Evolutionary conservation across 2,329 filamentous ascomycete genomes (phyloP).

Genomic region (Venturia aucupariae): DNA sequence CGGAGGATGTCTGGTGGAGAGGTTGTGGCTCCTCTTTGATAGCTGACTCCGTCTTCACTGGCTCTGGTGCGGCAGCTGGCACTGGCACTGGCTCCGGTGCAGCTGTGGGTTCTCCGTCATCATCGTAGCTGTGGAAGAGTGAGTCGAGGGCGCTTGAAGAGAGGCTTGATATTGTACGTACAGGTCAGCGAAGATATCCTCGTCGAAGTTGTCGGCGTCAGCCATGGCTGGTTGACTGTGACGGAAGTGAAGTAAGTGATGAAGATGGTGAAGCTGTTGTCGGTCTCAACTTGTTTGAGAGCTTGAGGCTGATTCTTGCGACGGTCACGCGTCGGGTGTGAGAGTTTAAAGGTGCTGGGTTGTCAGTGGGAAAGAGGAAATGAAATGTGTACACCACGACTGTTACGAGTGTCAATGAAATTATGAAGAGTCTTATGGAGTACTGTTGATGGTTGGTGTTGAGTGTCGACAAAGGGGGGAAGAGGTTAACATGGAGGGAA

Average conservation of each 20-base stretch:
- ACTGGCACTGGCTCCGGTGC: conserved; percentile 13
- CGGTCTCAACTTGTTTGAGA: conserved; percentile 8
- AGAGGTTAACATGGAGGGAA: neutral
- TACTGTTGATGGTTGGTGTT: conserved; percentile 5
- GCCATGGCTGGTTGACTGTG: conserved; percentile 48
- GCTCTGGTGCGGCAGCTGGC: conserved; percentile 18
- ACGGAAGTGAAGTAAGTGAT: neutral
- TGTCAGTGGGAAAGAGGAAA: neutral
- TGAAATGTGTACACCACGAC: neutral
- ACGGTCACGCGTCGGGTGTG: neutral
- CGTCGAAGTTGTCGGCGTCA: conserved; percentile 73
- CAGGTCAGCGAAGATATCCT: conserved; percentile 94
- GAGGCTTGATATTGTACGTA: conserved; percentile 45
- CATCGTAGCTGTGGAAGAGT: conserved; percentile 25
- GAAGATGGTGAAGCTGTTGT: conserved; percentile 13
- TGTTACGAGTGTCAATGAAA: neutral
- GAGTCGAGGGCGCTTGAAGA: conserved; percentile 1
- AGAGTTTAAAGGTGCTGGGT: neutral
- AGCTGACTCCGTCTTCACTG: conserved; percentile 13
- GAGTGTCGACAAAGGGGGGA: conserved; percentile 12
- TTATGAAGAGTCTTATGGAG: neutral
- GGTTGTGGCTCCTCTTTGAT: neutral
- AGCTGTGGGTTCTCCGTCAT: conserved; percentile 23
- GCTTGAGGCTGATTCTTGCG: neutral
- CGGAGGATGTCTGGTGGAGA: neutral